A percentile compares a stretch with the other conserved stretches of the same genome.
Conservation (phyloP, 192 early-diverging fungal species). For the Podila epigama region DNA sequence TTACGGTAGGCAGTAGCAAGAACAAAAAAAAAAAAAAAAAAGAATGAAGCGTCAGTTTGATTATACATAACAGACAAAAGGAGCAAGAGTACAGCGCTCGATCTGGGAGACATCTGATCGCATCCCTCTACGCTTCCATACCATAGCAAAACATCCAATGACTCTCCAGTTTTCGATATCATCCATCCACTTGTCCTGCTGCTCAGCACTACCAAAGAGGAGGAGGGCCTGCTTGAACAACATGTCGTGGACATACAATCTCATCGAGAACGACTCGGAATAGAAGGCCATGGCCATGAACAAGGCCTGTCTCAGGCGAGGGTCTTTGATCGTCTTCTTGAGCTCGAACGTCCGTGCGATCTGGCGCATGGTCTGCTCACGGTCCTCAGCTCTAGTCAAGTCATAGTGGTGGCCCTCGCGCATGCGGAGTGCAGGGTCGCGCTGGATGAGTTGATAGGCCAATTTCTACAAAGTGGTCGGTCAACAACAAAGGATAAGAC, state of each 20-base stretch:
- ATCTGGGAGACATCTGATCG: slow-evolving; percentile 71
- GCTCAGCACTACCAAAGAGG: slow-evolving; percentile 66
- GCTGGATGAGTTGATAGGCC: slow-evolving; percentile 57
- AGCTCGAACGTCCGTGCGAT: slow-evolving; percentile 53
- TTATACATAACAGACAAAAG: background rate
- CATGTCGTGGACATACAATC: slow-evolving; percentile 66
- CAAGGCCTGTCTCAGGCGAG: slow-evolving; percentile 43
- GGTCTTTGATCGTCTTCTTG: slow-evolving; percentile 46
- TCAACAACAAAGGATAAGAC: background rate
- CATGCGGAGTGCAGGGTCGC: slow-evolving; percentile 61
- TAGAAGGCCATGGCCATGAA: slow-evolving; percentile 57
- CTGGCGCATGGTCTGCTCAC: slow-evolving; percentile 68
- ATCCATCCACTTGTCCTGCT: slow-evolving; percentile 59
- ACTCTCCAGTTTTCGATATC: slow-evolving; percentile 62
- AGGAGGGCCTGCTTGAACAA: slow-evolving; percentile 63
- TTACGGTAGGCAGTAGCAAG: too few relatives aligned
- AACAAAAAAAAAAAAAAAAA: background rate
- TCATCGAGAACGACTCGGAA: slow-evolving; percentile 67
- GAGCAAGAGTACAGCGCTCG: slow-evolving; percentile 10
- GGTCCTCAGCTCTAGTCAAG: slow-evolving; percentile 52
- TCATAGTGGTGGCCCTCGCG: slow-evolving; percentile 59
- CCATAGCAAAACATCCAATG: slow-evolving; percentile 74
- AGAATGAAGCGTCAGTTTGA: background rate
- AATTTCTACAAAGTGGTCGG: slow-evolving; percentile 23
- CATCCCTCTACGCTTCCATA: slow-evolving; percentile 26